phyloP scores from a whole-genome alignment of 164 flowering plant species.

The Euptelea pleiosperma region DNA sequence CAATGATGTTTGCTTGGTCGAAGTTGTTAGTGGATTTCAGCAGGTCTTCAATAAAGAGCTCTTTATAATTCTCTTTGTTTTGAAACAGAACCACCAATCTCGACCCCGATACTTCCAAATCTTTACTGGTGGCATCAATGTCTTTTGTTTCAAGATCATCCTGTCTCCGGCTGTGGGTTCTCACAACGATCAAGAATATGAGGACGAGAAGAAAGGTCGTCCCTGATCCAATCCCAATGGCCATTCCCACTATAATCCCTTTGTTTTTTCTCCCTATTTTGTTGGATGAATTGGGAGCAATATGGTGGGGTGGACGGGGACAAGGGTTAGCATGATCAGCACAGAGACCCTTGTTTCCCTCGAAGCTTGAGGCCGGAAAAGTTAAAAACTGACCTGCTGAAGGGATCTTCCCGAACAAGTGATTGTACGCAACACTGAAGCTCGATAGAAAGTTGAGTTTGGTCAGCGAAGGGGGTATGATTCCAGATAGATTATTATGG shows the following conservation, averaged over 20 bases:
- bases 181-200: conserved; percentile 26
- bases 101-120: conserved; percentile 37
- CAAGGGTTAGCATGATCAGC: conserved; percentile 35
- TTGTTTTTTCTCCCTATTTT: conserved; percentile 21
- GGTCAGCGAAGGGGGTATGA: conserved; percentile 40
- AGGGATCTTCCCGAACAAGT: conserved; percentile 52
- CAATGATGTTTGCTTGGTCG: conserved; percentile 73
- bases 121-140: conserved; percentile 18
- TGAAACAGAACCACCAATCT: conserved; percentile 44
- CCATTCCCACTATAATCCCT: conserved; percentile 34
- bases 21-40: conserved; percentile 61
- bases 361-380: conserved; percentile 54
- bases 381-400: conserved; percentile 54
- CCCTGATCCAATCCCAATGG: conserved; percentile 43
- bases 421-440: conserved; percentile 66
- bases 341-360: conserved; percentile 54
- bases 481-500: conserved; percentile 44
- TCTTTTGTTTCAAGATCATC: conserved; percentile 36
- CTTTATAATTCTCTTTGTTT: conserved; percentile 36
- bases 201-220: conserved; percentile 32
- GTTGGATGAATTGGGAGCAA: not conserved
- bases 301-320: not conserved
- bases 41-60: conserved; percentile 53
- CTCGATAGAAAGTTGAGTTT: conserved; percentile 46
- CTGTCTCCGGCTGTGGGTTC: conserved; percentile 20